Evolutionary conservation across 2,329 filamentous ascomycete genomes (phyloP).

Genomic region (Neoarthrinium moseri): DNA sequence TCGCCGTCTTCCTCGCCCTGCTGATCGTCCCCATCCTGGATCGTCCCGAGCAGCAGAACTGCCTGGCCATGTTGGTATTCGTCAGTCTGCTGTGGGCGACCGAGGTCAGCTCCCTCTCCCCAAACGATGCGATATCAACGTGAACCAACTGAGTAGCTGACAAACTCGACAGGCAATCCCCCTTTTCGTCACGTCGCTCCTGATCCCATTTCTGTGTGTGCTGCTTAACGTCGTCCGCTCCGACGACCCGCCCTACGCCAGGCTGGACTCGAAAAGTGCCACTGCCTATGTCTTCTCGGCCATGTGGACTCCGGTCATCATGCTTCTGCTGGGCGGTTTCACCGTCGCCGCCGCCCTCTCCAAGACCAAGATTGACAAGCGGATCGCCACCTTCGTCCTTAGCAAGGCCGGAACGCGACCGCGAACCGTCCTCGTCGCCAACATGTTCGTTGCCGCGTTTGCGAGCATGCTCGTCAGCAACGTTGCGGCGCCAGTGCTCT

Average conservation of each 20-base stretch:
- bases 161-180: slow-evolving; percentile 73
- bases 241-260: slow-evolving; percentile 64
- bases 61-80: slow-evolving; percentile 87
- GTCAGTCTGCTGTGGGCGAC: slow-evolving; percentile 96
- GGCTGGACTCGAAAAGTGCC: slow-evolving; percentile 77
- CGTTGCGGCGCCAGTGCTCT: slow-evolving; percentile 92
- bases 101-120: slow-evolving; percentile 64
- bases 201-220: slow-evolving; percentile 92
- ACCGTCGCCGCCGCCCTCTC: slow-evolving; percentile 92
- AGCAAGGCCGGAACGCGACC: slow-evolving; percentile 95
- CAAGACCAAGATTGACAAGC: slow-evolving; percentile 97
- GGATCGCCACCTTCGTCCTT: slow-evolving; percentile 92
- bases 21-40: slow-evolving; percentile 80
- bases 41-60: slow-evolving; percentile 90
- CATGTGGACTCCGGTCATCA: slow-evolving; percentile 99
- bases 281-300: slow-evolving; percentile 84
- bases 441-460: slow-evolving; percentile 98
- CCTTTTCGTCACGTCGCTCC: slow-evolving; percentile 90
- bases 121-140: not conserved
- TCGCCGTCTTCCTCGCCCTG: slow-evolving; percentile 72
- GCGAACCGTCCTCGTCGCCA: slow-evolving; percentile 85
- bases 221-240: slow-evolving; percentile 80
- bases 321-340: slow-evolving; percentile 94
- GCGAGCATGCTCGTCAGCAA: slow-evolving; percentile 99
- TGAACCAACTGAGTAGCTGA: not conserved